Conservation (phyloP, 73 alveolate genomes). For the Symbiodinium pilosum region DNA sequence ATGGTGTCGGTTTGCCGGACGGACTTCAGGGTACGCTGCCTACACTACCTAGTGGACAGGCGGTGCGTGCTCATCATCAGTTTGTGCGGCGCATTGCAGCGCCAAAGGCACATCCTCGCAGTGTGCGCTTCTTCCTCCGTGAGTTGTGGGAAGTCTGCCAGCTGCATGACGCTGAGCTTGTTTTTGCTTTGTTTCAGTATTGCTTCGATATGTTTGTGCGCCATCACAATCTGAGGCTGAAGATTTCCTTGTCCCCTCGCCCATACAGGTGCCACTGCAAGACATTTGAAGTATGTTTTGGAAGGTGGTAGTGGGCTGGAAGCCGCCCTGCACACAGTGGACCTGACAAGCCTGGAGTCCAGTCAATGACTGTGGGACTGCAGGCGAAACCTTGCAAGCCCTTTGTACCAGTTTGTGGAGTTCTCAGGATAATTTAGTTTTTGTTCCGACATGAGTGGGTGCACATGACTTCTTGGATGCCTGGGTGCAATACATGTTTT, state of each 20-base stretch:
- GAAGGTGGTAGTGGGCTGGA: neutral
- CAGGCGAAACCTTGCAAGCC: neutral
- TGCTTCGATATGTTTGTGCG: too few species aligned
- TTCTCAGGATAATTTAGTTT: neutral
- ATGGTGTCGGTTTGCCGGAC: constrained; percentile 70
- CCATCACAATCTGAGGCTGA: neutral
- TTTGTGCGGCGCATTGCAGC: neutral
- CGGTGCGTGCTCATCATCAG: neutral
- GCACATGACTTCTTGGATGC: too few species aligned
- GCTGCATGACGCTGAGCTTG: neutral
- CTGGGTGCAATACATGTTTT: too few species aligned
- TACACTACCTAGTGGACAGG: too few species aligned
- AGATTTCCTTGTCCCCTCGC: neutral
- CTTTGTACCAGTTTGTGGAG: neutral
- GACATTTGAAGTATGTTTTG: too few species aligned
- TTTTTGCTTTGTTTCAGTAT: too few species aligned
- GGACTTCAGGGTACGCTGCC: constrained; percentile 26
- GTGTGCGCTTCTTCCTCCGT: constrained; percentile 60
- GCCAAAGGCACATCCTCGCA: constrained; percentile 36
- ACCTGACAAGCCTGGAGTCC: too few species aligned
- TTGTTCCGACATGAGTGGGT: too few species aligned
- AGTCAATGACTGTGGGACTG: too few species aligned
- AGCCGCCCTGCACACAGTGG: too few species aligned
- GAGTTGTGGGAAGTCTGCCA: constrained; percentile 86
- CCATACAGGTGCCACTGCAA: neutral